phyloP scores from a whole-genome alignment of 306 rosid genomes.

The Lagenaria siceraria region DNA sequence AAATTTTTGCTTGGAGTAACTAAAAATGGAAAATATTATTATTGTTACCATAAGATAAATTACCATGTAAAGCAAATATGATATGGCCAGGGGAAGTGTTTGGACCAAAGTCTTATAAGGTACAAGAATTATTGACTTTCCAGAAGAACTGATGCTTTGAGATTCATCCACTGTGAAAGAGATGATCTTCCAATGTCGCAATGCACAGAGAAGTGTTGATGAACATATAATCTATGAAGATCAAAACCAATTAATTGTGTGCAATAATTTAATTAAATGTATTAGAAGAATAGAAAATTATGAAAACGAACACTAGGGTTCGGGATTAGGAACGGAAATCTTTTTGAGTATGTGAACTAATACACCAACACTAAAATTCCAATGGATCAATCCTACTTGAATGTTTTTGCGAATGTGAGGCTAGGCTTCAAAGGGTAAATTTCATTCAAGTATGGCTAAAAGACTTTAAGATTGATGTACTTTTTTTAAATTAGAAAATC shows the following conservation, averaged over 20 bases:
- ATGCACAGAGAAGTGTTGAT: slow-evolving; percentile 45
- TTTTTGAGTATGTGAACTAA: neutral
- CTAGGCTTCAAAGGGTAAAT: too few species aligned
- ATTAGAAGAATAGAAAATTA: too few species aligned
- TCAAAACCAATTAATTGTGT: neutral
- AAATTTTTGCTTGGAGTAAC: too few species aligned
- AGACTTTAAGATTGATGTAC: too few species aligned
- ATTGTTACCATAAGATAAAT: neutral
- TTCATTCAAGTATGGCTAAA: too few species aligned
- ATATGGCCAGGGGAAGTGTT: slow-evolving; percentile 68
- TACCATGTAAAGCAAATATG: slow-evolving; percentile 96
- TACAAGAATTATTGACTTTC: slow-evolving; percentile 32
- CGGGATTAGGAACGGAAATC: neutral
- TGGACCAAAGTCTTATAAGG: slow-evolving; percentile 64
- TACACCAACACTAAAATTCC: too few species aligned
- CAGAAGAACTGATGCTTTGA: slow-evolving; percentile 26
- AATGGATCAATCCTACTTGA: too few species aligned
- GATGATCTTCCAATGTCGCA: slow-evolving; percentile 62
- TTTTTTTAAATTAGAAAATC: too few species aligned
- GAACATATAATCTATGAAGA: slow-evolving; percentile 59
- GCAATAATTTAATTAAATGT: neutral
- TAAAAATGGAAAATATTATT: neutral
- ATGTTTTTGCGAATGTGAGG: too few species aligned
- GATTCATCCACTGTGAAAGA: slow-evolving; percentile 52
- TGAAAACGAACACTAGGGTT: neutral